Base-by-base conservation (phyloP, 352 stramenopile species). In the Globisporangium recalcitrans region DNA sequence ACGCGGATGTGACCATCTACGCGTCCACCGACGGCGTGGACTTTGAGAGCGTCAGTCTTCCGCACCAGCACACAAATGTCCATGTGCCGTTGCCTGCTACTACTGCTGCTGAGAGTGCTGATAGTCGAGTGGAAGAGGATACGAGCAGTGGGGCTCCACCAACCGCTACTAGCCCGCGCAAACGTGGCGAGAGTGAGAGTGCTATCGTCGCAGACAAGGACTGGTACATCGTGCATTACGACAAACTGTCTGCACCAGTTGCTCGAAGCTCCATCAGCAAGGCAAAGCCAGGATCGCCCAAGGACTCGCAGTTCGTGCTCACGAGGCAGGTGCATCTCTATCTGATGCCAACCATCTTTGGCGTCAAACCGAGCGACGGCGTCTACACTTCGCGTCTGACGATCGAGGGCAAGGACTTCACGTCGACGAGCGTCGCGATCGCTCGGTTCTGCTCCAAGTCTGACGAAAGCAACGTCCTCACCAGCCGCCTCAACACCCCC, bases 371-470 rank as follows among this genome's bases (percentile, higher is more conserved):
- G 0, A 80, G 74, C 1, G 78, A 91, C 34, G 79, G 82, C 0
- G 58, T 86, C 24, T 89, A 91, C 62, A 91, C 82, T 0, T 87
- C 77, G 6, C 69, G 67, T 10, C 22, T 91, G 14, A 81, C 77
- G 2, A 67, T 89, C 48, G 67, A 86, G 26, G 82, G 82, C 1
- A 62, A 60, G 2, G 71, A 82, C 21, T 89, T 91, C 26, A 85
- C 77, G 0, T 54, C 78, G 38, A 89, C 82, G 9, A 70, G 65
- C 21, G 56, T 78, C 19, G 79, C 73, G 1, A 65, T 80, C 6
- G 77, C 72, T 47, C 76, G 76, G 0, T 85, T 85, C 60, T 77
- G 60, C 1, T 75, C 76, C 7, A 72, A 67, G 22, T 55, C 53
- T 4, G 63, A 79, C n/a, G 52, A 68, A 1, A 60, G 55, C 1